Percentiles rank a stretch among this genome's conserved stretches.
Evolutionary conservation across 2,329 filamentous ascomycete genomes (phyloP).

Genomic region (Teratosphaeria epicoccoides): DNA sequence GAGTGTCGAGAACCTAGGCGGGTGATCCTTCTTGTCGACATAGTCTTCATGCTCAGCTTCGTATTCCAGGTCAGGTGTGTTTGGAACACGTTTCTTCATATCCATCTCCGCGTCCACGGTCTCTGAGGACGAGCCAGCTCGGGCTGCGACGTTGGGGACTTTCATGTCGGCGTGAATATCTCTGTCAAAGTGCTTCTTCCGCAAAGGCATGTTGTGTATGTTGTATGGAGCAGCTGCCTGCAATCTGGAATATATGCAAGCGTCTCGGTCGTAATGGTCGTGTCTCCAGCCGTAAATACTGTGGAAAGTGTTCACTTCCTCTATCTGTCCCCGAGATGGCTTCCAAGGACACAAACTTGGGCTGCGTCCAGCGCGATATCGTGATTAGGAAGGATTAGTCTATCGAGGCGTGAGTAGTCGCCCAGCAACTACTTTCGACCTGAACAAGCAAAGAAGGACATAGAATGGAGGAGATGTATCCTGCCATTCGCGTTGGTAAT

Average conservation of each 20-base stretch:
- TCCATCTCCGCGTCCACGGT: conserved; percentile 2
- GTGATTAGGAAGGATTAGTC: not conserved
- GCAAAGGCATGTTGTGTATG: conserved; percentile 18
- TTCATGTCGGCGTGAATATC: conserved; percentile 25
- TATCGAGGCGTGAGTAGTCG: not conserved
- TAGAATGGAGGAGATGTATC: not conserved
- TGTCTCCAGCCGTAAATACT: not conserved
- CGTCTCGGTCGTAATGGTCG: not conserved
- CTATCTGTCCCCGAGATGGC: not conserved
- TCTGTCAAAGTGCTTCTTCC: conserved; percentile 20
- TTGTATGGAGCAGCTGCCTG: not conserved
- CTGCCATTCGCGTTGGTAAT: not conserved
- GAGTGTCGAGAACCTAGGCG: conserved; percentile 25
- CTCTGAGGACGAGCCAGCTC: conserved; percentile 13
- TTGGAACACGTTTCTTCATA: conserved; percentile 10
- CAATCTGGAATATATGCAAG: not conserved
- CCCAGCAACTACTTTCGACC: not conserved
- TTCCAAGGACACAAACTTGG: not conserved
- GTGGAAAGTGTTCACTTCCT: not conserved
- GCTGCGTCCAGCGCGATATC: not conserved
- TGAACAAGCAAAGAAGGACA: not conserved
- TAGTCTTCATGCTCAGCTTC: conserved; percentile 11
- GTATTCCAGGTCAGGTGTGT: conserved; percentile 1
- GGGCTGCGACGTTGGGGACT: conserved; percentile 6
- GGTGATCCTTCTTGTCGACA: conserved; percentile 18